phyloP scores from a whole-genome alignment of 106 monocot genomes.

The Apostasia shenzhenica region DNA sequence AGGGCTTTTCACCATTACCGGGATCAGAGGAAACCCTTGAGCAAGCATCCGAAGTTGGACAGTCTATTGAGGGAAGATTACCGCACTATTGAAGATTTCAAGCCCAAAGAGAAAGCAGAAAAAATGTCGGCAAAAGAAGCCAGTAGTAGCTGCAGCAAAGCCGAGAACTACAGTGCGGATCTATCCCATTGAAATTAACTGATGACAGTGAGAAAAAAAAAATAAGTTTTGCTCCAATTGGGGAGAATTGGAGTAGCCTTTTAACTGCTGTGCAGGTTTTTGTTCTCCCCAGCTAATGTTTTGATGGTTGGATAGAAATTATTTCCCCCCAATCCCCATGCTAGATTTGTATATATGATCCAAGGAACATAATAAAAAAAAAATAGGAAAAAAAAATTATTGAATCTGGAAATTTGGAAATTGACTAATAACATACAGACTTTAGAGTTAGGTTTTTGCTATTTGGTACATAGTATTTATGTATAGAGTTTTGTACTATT shows the following conservation, averaged over 20 bases:
- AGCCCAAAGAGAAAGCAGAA: conserved; percentile 34
- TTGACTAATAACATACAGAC: conserved; percentile 27
- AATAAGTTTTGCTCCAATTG: conserved; percentile 5
- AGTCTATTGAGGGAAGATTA: conserved; percentile 74
- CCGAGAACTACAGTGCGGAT: neutral
- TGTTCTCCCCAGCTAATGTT: conserved; percentile 16
- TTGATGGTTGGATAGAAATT: conserved; percentile 19
- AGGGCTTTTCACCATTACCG: conserved; percentile 95
- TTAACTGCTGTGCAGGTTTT: conserved; percentile 30
- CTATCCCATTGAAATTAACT: neutral
- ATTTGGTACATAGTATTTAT: no score
- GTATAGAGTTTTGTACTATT: no score
- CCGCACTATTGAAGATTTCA: conserved; percentile 59
- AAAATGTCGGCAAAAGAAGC: conserved; percentile 23
- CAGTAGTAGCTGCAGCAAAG: conserved; percentile 9
- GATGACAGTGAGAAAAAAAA: neutral
- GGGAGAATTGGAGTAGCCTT: conserved; percentile 1
- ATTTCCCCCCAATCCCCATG: conserved; percentile 14
- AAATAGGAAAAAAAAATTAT: conserved; percentile 15
- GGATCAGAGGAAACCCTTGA: conserved; percentile 30
- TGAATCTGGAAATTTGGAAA: conserved; percentile 36
- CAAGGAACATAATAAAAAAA: neutral
- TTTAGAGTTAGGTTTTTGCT: neutral
- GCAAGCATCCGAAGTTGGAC: conserved; percentile 64
- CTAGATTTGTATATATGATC: conserved; percentile 54